Conservation (phyloP, 306 rosid genomes). For the Psophocarpus tetragonolobus region DNA sequence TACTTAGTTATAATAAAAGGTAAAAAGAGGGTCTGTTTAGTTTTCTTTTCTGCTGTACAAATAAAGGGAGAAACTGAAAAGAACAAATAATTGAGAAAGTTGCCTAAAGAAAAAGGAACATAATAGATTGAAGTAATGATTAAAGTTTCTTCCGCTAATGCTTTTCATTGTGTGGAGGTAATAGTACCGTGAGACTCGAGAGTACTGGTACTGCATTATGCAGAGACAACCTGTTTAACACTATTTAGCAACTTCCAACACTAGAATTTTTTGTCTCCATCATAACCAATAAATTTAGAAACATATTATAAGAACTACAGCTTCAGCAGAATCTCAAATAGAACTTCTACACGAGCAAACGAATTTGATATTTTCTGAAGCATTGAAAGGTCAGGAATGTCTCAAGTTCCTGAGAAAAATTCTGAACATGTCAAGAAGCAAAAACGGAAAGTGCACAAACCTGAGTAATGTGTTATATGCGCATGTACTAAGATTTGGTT, state of each 20-base stretch:
- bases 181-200: conserved; percentile 2
- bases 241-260: conserved; percentile 30
- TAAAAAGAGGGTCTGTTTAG: neutral
- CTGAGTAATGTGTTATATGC: neutral
- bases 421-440: neutral
- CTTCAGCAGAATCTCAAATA: neutral
- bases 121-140: neutral
- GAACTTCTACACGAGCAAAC: neutral
- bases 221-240: conserved; percentile 11
- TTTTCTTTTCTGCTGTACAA: neutral
- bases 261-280: conserved; percentile 28
- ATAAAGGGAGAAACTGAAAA: conserved; percentile 23
- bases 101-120: conserved; percentile 22
- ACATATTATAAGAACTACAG: neutral
- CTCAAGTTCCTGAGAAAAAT: neutral
- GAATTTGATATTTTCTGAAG: neutral
- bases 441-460: neutral
- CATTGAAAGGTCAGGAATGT: conserved; percentile 7
- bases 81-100: conserved; percentile 2
- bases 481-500: neutral
- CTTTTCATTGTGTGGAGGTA: neutral
- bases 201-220: neutral
- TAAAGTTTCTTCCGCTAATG: neutral
- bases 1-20: neutral
- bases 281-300: conserved; percentile 9